Base-by-base conservation (phyloP, 495 filamentous ascomycete genomes). In the Penicillium egyptiacum region DNA sequence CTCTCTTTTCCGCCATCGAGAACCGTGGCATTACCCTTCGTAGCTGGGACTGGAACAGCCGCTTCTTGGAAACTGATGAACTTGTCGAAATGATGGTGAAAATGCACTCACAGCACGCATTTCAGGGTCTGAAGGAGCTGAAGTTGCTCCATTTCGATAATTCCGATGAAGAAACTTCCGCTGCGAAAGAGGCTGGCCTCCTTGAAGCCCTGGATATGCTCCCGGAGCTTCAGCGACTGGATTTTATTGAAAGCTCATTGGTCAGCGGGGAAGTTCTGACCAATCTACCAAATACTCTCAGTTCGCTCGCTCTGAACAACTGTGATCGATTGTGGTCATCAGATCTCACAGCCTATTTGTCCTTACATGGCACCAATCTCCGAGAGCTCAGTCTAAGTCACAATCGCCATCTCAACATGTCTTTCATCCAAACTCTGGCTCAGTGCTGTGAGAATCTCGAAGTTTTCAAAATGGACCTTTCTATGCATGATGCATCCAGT, bases 1-100 rank as follows among this genome's bases (percentile, higher is more conserved):
- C 68, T 1, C 62, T 95, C 0, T 85, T 92, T 55, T 61, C 79
- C 0, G 75, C 81, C 1, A 72, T 91, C 30, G 67, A 73, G 7
- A 52, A 73, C 20, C 72, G 65, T 35, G 71, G 75, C 7, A 69
- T 79, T 11, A 66, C 66, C 35, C 81, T 96, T 28, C 76, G 73
- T 30, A 84, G 79, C 51, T 96, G 89, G 88, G 84, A 84, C 31
- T 96, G 92, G 91, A 92, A 88, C 61, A 71, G 81, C 33, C 80
- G 85, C n/a, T 76, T 88, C 44, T 77, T 81, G 57, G 76, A 81
- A 9, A 71, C 76, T 1, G 67, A 67, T n/a, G 59, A 74, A 28
- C 65, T 81, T 39, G 65, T 88, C 11, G 67, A 73, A 1, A 69
- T 76, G 11, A 81, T 92, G 64, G 60, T 73, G 10, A 58, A 67